phyloP scores from a whole-genome alignment of 2,329 filamentous ascomycete species.

The Sporothrix variecibatus region DNA sequence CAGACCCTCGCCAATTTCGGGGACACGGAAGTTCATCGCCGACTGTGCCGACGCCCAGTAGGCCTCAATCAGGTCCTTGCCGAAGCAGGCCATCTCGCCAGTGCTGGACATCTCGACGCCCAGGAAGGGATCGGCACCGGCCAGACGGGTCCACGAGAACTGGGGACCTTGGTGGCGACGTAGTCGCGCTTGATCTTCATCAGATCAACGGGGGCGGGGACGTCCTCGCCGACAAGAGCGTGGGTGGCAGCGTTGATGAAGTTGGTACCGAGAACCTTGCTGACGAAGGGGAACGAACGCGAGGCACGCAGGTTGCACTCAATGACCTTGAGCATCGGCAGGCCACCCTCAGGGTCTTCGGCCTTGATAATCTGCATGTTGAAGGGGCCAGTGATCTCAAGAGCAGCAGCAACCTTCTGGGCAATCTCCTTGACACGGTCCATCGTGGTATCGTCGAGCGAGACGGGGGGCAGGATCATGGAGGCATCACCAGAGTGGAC shows the following conservation, averaged over 20 bases:
- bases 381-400: constrained; percentile 97
- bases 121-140: constrained; percentile 94
- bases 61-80: constrained; percentile 90
- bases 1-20: constrained; percentile 90
- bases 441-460: constrained; percentile 75
- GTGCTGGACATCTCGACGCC: constrained; percentile 97
- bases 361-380: constrained; percentile 99
- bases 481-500: constrained; percentile 98
- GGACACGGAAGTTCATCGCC: constrained; percentile 98
- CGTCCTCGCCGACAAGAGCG: constrained; percentile 76
- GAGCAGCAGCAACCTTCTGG: constrained; percentile 92
- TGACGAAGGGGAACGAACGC: constrained; percentile 95
- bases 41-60: constrained; percentile 97
- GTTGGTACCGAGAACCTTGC: constrained; percentile 97
- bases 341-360: constrained; percentile 79
- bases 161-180: constrained; percentile 97
- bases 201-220: constrained; percentile 81
- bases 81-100: constrained; percentile 98
- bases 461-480: constrained; percentile 82
- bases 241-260: constrained; percentile 95
- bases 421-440: constrained; percentile 92
- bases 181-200: constrained; percentile 91
- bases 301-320: constrained; percentile 98
- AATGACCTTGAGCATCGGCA: constrained; percentile 91
- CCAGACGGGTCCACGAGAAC: constrained; percentile 98